Evolutionary conservation across 2,329 filamentous ascomycete species (phyloP), one percentile per base, ranked within the genome.

Genomic region (Colletotrichum tropicicola): DNA sequence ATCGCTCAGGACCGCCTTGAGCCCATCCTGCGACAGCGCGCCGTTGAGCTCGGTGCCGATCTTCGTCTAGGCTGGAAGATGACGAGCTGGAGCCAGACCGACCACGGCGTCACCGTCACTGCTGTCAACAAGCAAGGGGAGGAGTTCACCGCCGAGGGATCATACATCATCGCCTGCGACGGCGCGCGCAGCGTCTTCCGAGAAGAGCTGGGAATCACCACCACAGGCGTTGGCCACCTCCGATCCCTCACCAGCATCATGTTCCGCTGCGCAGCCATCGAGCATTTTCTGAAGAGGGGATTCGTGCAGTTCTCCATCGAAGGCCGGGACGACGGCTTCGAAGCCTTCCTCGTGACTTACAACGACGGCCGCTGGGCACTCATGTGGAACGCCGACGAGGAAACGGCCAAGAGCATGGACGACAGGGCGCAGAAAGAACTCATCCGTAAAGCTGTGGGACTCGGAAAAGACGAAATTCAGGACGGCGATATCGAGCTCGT

Each of bases 1-100:
- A 72, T 75, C 0, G 73, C 80, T 0, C 79, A 81, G 39, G 79
- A 82, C 65, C 70, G 73, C 23, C 68, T 82, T 8, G 80, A 83
- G 48, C 75, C 76, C 1, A 72, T 81, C 4, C 70, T 82, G 3
- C 67, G 75, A 12, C 62, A 72, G 9, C 62, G 69, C 0, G 79
- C 78, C 5, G 44, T 69, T 6, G 70, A 76, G 45, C 70, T 72
- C 8, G 76, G 77, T 1, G 75, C 70, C 1, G 77, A 80, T 51
- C 65, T 79, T 4, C 71, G 75, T 4, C 78, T 79, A 13, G 67
- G 73, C 10, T 73, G 72, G 13, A 73, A 70, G 48, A 73, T 75
- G 58, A 45, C 76, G 72, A 61, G 66, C 1, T 72, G 71, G 65
- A 6, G 74, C 64, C 10, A 74, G 59, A 1, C 64, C 72, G 7